Evolutionary conservation across 208 protist species (phyloP), one percentile per base, ranked within the genome.

Genomic region (Leishmania major): DNA sequence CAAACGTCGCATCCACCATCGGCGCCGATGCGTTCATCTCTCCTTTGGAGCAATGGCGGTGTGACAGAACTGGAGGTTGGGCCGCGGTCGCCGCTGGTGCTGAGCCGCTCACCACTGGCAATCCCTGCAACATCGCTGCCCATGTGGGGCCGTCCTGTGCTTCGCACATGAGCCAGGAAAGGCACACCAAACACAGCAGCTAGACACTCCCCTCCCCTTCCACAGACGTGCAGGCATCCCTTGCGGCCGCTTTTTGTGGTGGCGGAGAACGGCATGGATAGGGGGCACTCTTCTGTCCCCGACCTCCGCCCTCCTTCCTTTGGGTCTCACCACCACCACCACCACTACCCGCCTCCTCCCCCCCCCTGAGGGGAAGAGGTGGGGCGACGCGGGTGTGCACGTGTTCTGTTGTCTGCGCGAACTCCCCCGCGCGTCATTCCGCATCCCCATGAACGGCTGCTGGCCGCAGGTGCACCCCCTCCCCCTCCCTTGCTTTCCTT

Each of bases 61-160:
- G 40, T 47, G 67, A 47, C 67, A 47, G 22, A 28, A 6, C 19
- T 17, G 40, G 31, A 37, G 37, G 22, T n/a, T 72, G 22, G 40
- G 40, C 40, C 22, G 67, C 31, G 22, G 40, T 72, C 67, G 22
- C 40, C 37, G 19, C 37, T n/a, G 37, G 19, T 57, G 25, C 45
- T 35, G 15, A 55, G 71, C n/a, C 25, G 3, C 45, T 75, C 47
- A 22, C 17, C 71, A 15, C 25, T 37, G 47, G 6, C 15, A 22
- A 75, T 75, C 3, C 47, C 40, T 19, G n/a, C 71, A n/a, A 5
- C 47, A 11, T 78, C 55, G 1, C 75, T 78, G 37, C 75, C 75
- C 19, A 37, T 78, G 37, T 78, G 75, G 75, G 75, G 55, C 1
- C 75, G 75, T 51, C 75, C 75, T 19, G 49, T 62, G n/a, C 37